Base-by-base conservation (phyloP, 768 basidiomycete genomes). In the Tephrocybe sp. region DNA sequence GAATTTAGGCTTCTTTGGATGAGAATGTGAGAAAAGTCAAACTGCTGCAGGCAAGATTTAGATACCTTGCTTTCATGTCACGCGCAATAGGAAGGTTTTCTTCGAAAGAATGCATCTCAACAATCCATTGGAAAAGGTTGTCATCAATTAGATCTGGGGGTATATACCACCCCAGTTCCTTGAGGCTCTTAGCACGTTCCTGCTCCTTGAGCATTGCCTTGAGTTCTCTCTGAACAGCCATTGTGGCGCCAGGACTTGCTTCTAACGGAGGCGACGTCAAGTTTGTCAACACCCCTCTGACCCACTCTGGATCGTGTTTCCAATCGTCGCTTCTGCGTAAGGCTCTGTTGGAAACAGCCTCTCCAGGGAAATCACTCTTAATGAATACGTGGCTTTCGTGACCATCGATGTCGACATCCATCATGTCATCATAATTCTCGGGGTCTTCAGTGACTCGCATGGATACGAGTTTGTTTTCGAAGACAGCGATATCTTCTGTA, bases 71-170 rank as follows among this genome's bases (percentile, higher is more conserved):
- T 54, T 72, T 72, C 74, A 88, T 60, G 58, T 89, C 85, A 59
- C 78, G 72, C 5, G 81, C 78, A 48, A 87, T 72, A 0, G 85
- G 85, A 9, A 88, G 65, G 2, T 66, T 67, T 12, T 72, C 67
- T 51, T 88, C 85, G 56, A 88, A 83, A 16, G 83, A 85, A 64
- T 86, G 85, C 68, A 87, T 65, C 64, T 88, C 87, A 10, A 88
- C 76, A 51, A 87, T 77, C 85, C 84, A 87, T 59, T 84, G 83
- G 65, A 83, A 85, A 16, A 86, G 64, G 55, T 87, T 87, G 60
- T 87, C 81, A 7, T 77, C 78, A 17, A 85, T 79, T 38, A 80
- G 65, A n/a, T 84, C 82, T 14, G 75, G 78, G 11, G 85, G 79
- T 64, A 89, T 72, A 62, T 83, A 87, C 83, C 87, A 89, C 10